Evolutionary conservation across 2,329 filamentous ascomycete genomes (phyloP), one percentile per base, ranked within the genome.

Genomic region (Neonectria ditissima): DNA sequence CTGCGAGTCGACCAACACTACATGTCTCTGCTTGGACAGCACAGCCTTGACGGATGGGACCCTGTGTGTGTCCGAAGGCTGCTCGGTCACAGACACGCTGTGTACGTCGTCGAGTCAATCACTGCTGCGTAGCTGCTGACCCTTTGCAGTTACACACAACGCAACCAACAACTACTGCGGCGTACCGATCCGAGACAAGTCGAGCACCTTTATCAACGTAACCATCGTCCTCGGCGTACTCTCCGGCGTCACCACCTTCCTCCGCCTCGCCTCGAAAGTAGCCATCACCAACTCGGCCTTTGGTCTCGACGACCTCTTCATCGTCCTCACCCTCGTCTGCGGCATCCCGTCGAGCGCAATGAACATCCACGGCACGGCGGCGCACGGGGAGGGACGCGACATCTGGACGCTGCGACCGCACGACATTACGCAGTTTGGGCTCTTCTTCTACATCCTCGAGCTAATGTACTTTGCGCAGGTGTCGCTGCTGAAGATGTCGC

Each of bases 1-100:
- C 34, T 76, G 73, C 43, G 53, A 63, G 13, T 57, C 58, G 2
- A 64, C 63, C 39, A 67, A 76, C 18, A 56, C 66, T 20, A 61
- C 61, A 2, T 76, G 74, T 30, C 52, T 76, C 16, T 74, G 73
- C 44, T 43, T 65, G 1, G 59, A 65, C 11, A 32, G 64, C 37
- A 39, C 52, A 7, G 68, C 72, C 6, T 60, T 75, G 16, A 43
- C 55, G 0, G 60, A 60, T 20, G 70, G 69, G 16, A 59, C 65
- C 5, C 22, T 66, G 6, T 75, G 73, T 32, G 63, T 71, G 8
- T 59, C 63, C 1, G 48, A 59, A 20, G 66, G 52, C 13, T 75
- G 73, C 54, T 60, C 67, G 4, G 37, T 67, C 16, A 70, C 65
- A 48, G 62, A 72, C 6, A 26, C 53, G 16, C 50, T 69, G 3